These are phyloP conservation scores for Dothistroma pini DNA, from an alignment of 2,329 filamentous ascomycete genomes.

Conservation along the genomic window DNA sequence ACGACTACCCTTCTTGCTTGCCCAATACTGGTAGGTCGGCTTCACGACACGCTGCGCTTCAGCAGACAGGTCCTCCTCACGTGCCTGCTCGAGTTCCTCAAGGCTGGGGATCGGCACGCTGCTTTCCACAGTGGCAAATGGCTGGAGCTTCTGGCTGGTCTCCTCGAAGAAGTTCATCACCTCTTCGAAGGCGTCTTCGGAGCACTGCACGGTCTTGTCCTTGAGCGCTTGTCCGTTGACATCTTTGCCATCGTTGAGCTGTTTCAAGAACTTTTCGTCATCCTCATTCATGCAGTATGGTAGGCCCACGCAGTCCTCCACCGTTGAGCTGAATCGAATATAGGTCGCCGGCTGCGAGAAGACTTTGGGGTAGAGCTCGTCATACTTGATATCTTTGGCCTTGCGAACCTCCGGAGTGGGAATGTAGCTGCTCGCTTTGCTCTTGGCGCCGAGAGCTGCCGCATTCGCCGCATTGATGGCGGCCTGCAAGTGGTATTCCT, in stretches of 20 bases:
- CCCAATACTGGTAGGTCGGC: conserved; percentile 89
- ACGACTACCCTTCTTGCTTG: conserved; percentile 64
- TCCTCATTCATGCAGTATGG: conserved; percentile 93
- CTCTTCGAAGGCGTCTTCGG: conserved; percentile 88
- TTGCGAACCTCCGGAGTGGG: conserved; percentile 63
- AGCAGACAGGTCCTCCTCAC: conserved; percentile 54
- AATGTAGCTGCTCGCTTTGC: conserved; percentile 57
- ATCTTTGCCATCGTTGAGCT: conserved; percentile 74
- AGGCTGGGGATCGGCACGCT: conserved; percentile 70
- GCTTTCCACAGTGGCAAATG: conserved; percentile 79
- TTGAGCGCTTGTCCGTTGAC: conserved; percentile 35
- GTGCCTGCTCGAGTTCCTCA: conserved; percentile 59
- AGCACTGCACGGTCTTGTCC: conserved; percentile 57
- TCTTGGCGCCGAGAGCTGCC: conserved; percentile 55
- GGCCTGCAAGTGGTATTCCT: conserved; percentile 96
- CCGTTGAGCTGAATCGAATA: conserved; percentile 96
- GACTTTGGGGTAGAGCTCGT: conserved; percentile 73
- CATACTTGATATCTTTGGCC: conserved; percentile 70
- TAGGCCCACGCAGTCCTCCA: conserved; percentile 88
- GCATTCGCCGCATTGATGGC: conserved; percentile 63
- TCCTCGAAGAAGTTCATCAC: conserved; percentile 95
- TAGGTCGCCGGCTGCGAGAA: conserved; percentile 88
- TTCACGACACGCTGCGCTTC: conserved; percentile 61
- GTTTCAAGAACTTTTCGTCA: conserved; percentile 79
- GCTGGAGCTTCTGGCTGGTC: conserved; percentile 75